phyloP scores from a whole-genome alignment of 768 basidiomycete species.

The Tylopilus rubrobrunneus region DNA sequence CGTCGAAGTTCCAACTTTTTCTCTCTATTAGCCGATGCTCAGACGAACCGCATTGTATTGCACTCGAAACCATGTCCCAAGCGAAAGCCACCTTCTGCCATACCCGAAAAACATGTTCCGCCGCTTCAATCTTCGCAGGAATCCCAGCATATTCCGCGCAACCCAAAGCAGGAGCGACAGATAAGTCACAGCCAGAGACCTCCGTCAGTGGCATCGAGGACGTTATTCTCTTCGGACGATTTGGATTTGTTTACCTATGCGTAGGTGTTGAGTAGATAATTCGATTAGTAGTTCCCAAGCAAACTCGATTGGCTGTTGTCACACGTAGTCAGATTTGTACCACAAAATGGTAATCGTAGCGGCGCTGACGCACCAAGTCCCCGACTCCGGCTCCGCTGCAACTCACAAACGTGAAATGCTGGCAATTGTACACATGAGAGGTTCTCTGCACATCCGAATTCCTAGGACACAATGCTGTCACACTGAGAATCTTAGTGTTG shows the following conservation, averaged over 20 bases:
- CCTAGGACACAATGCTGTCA: too few species aligned
- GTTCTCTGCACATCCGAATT: too few species aligned
- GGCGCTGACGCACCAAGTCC: too few species aligned
- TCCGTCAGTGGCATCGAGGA: not conserved
- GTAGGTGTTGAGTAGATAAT: slow-evolving; percentile 15
- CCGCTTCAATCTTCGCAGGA: slow-evolving; percentile 9
- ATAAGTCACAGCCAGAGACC: not conserved
- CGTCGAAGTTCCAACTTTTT: too few species aligned
- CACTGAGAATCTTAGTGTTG: too few species aligned
- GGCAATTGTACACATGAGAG: too few species aligned
- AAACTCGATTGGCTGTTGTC: too few species aligned
- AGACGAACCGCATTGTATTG: slow-evolving; percentile 33
- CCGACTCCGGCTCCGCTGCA: too few species aligned
- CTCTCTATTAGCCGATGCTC: slow-evolving; percentile 40
- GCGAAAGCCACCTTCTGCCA: slow-evolving; percentile 1
- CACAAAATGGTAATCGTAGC: too few species aligned
- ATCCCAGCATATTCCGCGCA: not conserved
- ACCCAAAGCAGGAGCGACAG: slow-evolving; percentile 6
- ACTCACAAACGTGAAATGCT: too few species aligned
- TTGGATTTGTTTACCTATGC: slow-evolving; percentile 45
- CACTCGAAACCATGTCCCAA: slow-evolving; percentile 19
- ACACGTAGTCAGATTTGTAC: too few species aligned
- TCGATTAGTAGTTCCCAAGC: too few species aligned
- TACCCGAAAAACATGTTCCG: slow-evolving; percentile 16
- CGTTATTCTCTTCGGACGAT: slow-evolving; percentile 41